Evolutionary conservation across 768 basidiomycete species (phyloP), one percentile per base, ranked within the genome.

Genomic region (Daedaleopsis sinensis): DNA sequence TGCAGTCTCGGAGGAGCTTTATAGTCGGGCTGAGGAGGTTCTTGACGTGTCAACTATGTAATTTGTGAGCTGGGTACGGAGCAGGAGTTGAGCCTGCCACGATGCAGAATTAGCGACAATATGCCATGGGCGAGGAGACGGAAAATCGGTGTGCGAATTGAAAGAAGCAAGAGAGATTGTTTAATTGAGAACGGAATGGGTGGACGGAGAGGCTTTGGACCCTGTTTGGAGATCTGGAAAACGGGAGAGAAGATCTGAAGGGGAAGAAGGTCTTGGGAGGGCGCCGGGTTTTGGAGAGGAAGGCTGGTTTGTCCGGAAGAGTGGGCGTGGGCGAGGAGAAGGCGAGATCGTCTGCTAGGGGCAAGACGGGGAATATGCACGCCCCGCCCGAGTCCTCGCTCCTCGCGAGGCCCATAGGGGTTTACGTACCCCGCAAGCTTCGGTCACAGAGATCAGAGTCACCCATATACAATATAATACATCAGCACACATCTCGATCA

Each of bases 121-220:
- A 55, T 55, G 57, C 62, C 57, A 55, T 58, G 46, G 52, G 58
- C 65, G 47, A 49, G 47, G 24, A n/a, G 47, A 23, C 47, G 63
- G 53, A 53, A 56, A 62, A 57, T 59, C 61, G 62, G 53, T 50
- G 57, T 43, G 59, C 37, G 55, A n/a, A n/a, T n/a, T n/a, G n/a
- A 51, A 61, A 43, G 62, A 65, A 59, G 23, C 19, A 8, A 21
- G 19, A 32, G 42, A 51, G 35, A 52, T 38, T 43, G 52, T 48
- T 57, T 42, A 56, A 63, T 63, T 63, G 62, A 59, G 42, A 49
- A 59, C 44, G 32, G 48, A 47, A 52, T 67, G 67, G 67, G 63
- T 63, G 47, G 67, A 32, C 27, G 27, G 65, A 64, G 70, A 70
- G 64, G 53, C 67, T 72, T 70, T 65, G 70, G 51, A 67, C 70